Evolutionary conservation across 148 eudicot species (phyloP).

Genomic region (Fagopyrum esculentum): DNA sequence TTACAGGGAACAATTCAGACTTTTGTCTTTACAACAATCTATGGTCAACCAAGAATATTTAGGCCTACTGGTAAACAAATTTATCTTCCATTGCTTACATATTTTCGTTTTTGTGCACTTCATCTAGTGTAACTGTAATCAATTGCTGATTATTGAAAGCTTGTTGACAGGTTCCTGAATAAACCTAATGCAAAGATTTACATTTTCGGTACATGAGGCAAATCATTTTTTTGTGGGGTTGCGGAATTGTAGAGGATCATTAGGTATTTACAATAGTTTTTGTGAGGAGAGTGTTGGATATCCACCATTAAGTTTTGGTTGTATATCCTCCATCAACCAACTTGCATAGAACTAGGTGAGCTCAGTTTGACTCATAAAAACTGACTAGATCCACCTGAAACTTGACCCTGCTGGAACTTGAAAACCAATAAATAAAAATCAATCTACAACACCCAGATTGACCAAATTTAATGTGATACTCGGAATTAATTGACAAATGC

Average conservation of each 20-base stretch:
- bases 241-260: neutral
- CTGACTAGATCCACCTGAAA: neutral
- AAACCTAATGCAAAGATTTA: neutral
- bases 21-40: conserved; percentile 80
- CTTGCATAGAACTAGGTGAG: neutral
- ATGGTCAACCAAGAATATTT: conserved; percentile 87
- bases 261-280: neutral
- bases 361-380: neutral
- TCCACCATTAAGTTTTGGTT: neutral
- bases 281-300: neutral
- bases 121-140: neutral
- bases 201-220: neutral
- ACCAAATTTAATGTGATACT: neutral
- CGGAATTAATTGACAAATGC: neutral
- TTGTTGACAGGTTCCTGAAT: neutral
- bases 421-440: neutral
- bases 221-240: neutral
- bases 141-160: neutral
- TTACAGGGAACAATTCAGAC: conserved; percentile 85
- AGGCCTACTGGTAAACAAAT: conserved; percentile 74
- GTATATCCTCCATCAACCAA: neutral
- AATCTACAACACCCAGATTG: neutral
- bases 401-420: neutral
- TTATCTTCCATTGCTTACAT: neutral
- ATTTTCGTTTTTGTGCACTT: neutral